These are phyloP conservation scores for Pascua sp. DNA, from an alignment of 1,284 basidiomycete species.

Conservation along the genomic window DNA sequence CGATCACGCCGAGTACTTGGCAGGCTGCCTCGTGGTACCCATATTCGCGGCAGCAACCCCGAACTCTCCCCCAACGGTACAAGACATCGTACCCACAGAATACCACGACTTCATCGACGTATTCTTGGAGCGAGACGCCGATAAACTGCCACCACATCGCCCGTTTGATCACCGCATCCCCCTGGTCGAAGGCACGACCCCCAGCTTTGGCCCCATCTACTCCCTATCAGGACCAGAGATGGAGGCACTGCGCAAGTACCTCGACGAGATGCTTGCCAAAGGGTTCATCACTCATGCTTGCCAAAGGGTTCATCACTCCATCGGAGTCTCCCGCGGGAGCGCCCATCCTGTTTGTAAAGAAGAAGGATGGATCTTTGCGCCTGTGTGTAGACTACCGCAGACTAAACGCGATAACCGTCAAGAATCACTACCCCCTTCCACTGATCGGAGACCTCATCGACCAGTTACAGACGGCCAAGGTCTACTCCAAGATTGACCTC, in stretches of 20 bases:
- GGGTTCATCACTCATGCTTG: conserved; percentile 47
- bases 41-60: too few relatives aligned
- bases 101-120: conserved; percentile 1
- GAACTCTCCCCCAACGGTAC: too few relatives aligned
- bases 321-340: conserved; percentile 40
- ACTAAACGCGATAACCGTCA: conserved; percentile 51
- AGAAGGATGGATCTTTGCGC: conserved; percentile 52
- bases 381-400: conserved; percentile 53
- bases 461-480: conserved; percentile 30
- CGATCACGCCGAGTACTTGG: too few relatives aligned
- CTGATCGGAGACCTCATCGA: conserved; percentile 30
- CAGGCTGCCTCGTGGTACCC: too few relatives aligned
- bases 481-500: conserved; percentile 45
- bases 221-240: conserved; percentile 44
- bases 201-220: conserved; percentile 47
- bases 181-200: conserved; percentile 25
- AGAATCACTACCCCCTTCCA: conserved; percentile 40
- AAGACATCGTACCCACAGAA: too few relatives aligned
- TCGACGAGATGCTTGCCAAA: conserved; percentile 49
- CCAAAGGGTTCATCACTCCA: conserved; percentile 33
- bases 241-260: conserved; percentile 44
- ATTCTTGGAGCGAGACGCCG: neutral
- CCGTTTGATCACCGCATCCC: conserved; percentile 14
- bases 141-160: neutral
- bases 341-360: conserved; percentile 54